phyloP scores from a whole-genome alignment of 2,329 filamentous ascomycete genomes.

The Hypoxylon sp. region DNA sequence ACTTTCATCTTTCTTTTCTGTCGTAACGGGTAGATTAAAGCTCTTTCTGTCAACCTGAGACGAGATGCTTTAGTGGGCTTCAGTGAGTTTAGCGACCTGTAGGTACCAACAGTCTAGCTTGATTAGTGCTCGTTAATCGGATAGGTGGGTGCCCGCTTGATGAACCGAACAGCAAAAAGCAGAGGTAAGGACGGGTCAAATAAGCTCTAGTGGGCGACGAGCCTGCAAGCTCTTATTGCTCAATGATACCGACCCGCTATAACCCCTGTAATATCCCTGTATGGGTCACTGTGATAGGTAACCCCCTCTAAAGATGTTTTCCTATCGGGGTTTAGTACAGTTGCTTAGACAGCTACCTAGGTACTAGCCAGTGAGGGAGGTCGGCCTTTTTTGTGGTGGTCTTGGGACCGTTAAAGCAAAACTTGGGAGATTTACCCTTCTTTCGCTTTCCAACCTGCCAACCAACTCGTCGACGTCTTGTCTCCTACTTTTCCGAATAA shows the following conservation, averaged over 20 bases:
- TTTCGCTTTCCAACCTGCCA: constrained; percentile 30
- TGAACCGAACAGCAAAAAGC: constrained; percentile 19
- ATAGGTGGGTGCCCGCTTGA: constrained; percentile 19
- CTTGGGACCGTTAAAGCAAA: constrained; percentile 32
- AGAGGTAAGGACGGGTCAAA: constrained; percentile 19
- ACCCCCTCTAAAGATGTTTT: constrained; percentile 32
- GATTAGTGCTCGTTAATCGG: constrained; percentile 28
- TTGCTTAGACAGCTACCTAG: constrained; percentile 36
- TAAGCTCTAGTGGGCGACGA: constrained; percentile 17
- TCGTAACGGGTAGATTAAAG: constrained; percentile 32
- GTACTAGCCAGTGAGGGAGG: constrained; percentile 35
- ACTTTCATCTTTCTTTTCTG: constrained; percentile 22
- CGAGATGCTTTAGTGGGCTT: constrained; percentile 8
- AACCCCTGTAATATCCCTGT: constrained; percentile 36
- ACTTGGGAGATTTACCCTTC: constrained; percentile 25
- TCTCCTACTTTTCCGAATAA: constrained; percentile 17
- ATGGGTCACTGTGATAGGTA: constrained; percentile 34
- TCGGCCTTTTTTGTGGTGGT: constrained; percentile 29
- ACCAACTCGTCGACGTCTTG: constrained; percentile 21
- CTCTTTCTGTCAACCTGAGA: constrained; percentile 9
- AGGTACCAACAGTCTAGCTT: constrained; percentile 28
- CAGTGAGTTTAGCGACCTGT: constrained; percentile 18
- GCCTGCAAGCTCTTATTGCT: constrained; percentile 32
- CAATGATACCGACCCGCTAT: constrained; percentile 41
- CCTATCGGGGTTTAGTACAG: constrained; percentile 42